These are phyloP conservation scores for Castanea mollissima DNA, from an alignment of 306 rosid genomes.

Conservation along the genomic window DNA sequence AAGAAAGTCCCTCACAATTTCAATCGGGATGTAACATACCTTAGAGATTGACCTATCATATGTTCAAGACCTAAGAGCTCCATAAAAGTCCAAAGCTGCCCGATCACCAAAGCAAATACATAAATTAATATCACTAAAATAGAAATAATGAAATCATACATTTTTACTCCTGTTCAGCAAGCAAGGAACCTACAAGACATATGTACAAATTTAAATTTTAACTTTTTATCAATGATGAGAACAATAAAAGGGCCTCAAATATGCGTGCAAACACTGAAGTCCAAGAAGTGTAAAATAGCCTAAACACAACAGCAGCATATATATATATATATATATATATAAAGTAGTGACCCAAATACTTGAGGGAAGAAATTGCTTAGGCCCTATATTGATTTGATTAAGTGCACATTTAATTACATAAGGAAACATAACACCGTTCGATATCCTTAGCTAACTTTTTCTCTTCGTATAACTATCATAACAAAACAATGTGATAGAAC, in stretches of 20 bases:
- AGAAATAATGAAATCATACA: neutral
- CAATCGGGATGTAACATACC: conserved; percentile 47
- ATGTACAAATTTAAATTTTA: no score
- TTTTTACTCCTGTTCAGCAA: neutral
- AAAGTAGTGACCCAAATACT: no score
- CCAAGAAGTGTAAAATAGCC: neutral
- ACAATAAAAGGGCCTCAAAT: neutral
- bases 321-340: neutral
- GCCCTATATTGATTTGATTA: no score
- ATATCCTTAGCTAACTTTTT: neutral
- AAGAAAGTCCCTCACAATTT: conserved; percentile 9
- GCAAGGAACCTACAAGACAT: neutral
- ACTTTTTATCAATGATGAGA: neutral
- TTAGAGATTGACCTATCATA: conserved; percentile 75
- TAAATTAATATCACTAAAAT: neutral
- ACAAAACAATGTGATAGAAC: neutral
- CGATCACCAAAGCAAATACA: conserved; percentile 16
- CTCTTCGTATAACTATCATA: neutral
- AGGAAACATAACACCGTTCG: neutral
- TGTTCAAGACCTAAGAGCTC: conserved; percentile 90
- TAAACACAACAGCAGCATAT: neutral
- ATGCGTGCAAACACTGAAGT: neutral
- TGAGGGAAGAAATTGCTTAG: no score
- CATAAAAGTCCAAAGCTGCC: conserved; percentile 96
- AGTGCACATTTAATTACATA: neutral